Percentiles rank a stretch among this genome's conserved stretches.
Evolutionary conservation across 306 rosid genomes (phyloP).

Genomic region (Sophora flavescens): DNA sequence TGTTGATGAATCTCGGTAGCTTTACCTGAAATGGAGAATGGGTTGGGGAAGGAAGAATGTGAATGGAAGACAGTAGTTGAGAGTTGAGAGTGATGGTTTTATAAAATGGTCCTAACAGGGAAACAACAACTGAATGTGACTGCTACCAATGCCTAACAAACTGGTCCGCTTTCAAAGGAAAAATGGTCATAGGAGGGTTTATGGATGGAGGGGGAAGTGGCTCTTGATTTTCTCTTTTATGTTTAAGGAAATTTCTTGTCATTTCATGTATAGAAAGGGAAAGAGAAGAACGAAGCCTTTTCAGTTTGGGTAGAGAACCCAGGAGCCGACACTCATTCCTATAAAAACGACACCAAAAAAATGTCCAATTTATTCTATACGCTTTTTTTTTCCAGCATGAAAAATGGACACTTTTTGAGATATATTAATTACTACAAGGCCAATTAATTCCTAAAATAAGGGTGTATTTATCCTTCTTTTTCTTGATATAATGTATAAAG

Average conservation of each 20-base stretch:
- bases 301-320: constrained; percentile 47
- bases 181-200: not conserved
- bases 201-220: constrained; percentile 11
- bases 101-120: not conserved
- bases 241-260: constrained; percentile 27
- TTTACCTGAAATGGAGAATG: constrained; percentile 47
- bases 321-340: constrained; percentile 67
- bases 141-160: constrained; percentile 27
- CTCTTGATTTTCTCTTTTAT: not conserved
- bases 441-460: too few species aligned
- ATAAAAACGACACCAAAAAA: constrained; percentile 4
- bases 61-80: constrained; percentile 18
- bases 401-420: too few species aligned
- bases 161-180: not conserved
- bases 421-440: too few species aligned
- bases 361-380: not conserved
- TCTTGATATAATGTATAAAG: too few species aligned
- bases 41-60: not conserved
- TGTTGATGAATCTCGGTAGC: constrained; percentile 5
- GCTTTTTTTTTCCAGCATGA: too few species aligned
- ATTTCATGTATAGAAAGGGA: constrained; percentile 8
- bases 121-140: constrained; percentile 31
- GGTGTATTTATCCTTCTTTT: too few species aligned
- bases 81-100: not conserved
- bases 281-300: constrained; percentile 17